Conservation (phyloP, 2,329 filamentous ascomycete species). For the Colletotrichum spinosum region DNA sequence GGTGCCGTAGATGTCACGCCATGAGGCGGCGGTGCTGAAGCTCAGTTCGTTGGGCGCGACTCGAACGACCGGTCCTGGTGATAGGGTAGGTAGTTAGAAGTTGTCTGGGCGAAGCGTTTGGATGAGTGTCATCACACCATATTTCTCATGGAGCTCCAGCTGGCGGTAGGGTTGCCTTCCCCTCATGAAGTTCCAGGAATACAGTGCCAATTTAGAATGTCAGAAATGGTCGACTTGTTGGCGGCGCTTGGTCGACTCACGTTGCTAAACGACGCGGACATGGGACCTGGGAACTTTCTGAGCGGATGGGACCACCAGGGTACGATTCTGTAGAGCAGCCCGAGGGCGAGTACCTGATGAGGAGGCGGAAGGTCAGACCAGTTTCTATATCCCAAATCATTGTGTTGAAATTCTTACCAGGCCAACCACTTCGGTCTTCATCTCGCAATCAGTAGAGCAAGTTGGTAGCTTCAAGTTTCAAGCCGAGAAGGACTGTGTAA, state of each 20-base stretch:
- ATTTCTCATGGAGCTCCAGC: constrained; percentile 5
- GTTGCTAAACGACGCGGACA: background rate
- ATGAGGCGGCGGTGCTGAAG: constrained; percentile 10
- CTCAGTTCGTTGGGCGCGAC: constrained; percentile 11
- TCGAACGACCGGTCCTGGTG: constrained; percentile 7
- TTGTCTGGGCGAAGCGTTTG: background rate
- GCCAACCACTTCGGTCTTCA: constrained; percentile 1
- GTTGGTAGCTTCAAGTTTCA: too few relatives aligned
- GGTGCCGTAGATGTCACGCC: constrained; percentile 37
- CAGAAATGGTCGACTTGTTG: too few relatives aligned
- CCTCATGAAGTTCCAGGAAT: background rate
- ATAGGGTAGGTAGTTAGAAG: background rate
- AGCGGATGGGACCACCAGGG: background rate
- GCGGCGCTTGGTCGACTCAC: background rate
- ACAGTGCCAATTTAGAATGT: too few relatives aligned
- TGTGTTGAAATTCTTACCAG: background rate
- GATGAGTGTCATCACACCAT: background rate
- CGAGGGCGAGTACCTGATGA: background rate
- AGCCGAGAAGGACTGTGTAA: too few relatives aligned
- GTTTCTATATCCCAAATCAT: too few relatives aligned
- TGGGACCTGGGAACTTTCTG: background rate
- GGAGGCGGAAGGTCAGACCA: too few relatives aligned
- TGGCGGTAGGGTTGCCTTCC: constrained; percentile 7
- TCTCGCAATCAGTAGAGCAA: background rate
- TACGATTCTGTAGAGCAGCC: background rate